Conservation (phyloP, 1,284 basidiomycete species). For the Coniferiporia sulphurascens region DNA sequence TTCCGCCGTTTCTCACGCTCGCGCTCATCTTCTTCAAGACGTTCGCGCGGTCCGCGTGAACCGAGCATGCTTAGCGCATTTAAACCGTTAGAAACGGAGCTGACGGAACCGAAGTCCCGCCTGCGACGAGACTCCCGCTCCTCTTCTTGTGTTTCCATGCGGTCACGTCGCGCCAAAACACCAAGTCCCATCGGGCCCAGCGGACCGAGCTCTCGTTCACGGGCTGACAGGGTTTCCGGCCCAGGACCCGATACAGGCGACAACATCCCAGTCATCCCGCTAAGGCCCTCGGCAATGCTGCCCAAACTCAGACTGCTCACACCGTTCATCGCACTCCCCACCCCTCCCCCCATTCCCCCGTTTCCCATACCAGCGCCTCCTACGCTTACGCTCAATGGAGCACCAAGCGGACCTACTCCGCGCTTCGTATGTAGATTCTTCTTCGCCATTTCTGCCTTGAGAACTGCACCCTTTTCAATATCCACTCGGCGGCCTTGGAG, state of each 20-base stretch:
- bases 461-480: constrained; percentile 87
- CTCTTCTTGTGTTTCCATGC: constrained; percentile 25
- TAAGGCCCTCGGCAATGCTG: constrained; percentile 20
- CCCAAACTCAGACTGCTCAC: constrained; percentile 23
- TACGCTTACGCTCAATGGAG: constrained; percentile 27
- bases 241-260: constrained; percentile 29
- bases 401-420: constrained; percentile 60
- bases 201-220: constrained; percentile 46
- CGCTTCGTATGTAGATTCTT: constrained; percentile 97
- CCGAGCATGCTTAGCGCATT: constrained; percentile 26
- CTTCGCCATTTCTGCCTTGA: constrained; percentile 99
- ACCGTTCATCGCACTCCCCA: constrained; percentile 21
- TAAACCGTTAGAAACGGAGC: constrained; percentile 34
- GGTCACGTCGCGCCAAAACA: constrained; percentile 27
- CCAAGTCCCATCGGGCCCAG: constrained; percentile 46
- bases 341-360: constrained; percentile 26
- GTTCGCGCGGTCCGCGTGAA: constrained; percentile 51
- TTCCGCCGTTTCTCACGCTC: constrained; percentile 48
- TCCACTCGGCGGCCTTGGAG: constrained; percentile 92
- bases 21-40: constrained; percentile 60
- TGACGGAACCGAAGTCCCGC: constrained; percentile 30
- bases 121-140: constrained; percentile 29
- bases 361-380: constrained; percentile 26
- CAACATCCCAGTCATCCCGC: constrained; percentile 24
- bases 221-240: constrained; percentile 34